A percentile compares a stretch with the other conserved stretches of the same genome.
phyloP scores from a whole-genome alignment of 2,329 filamentous ascomycete species.

The Penicillium brasilianum region DNA sequence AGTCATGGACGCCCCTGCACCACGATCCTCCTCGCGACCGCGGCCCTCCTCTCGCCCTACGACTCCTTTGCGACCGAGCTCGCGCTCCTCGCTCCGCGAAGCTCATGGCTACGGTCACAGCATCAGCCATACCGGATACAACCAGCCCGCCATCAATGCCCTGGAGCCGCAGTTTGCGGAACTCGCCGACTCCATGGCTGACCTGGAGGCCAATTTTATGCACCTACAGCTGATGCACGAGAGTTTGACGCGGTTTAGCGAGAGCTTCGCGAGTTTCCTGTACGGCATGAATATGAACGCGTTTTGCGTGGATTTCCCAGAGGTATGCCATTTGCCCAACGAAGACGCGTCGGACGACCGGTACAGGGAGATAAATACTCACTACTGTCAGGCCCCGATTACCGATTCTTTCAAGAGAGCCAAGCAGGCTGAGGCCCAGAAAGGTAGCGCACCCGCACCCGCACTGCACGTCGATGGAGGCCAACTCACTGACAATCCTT shows the following conservation, averaged over 20 bases:
- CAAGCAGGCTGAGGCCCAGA: slow-evolving; percentile 61
- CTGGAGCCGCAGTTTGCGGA: slow-evolving; percentile 93
- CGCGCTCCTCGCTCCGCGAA: slow-evolving; percentile 84
- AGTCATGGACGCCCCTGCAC: slow-evolving; percentile 35
- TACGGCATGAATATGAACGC: slow-evolving; percentile 99
- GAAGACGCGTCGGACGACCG: background rate
- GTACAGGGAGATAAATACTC: background rate
- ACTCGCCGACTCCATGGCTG: slow-evolving; percentile 89
- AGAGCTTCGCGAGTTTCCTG: slow-evolving; percentile 93
- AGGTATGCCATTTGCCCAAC: slow-evolving; percentile 63
- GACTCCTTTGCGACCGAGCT: slow-evolving; percentile 88
- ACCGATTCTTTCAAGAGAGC: slow-evolving; percentile 78
- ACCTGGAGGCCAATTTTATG: slow-evolving; percentile 96
- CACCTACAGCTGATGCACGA: slow-evolving; percentile 97
- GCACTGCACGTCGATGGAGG: background rate
- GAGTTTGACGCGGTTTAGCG: slow-evolving; percentile 87
- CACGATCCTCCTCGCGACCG: slow-evolving; percentile 64
- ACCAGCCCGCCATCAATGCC: slow-evolving; percentile 70
- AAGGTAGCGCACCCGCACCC: slow-evolving; percentile 37
- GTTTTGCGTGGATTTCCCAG: slow-evolving; percentile 96
- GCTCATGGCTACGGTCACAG: slow-evolving; percentile 62
- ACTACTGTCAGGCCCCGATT: slow-evolving; percentile 70
- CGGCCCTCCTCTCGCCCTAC: slow-evolving; percentile 76
- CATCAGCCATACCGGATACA: slow-evolving; percentile 43
- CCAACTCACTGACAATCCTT: slow-evolving; percentile 17